Conservation (phyloP, 164 flowering plant genomes). For the Sedum album region DNA sequence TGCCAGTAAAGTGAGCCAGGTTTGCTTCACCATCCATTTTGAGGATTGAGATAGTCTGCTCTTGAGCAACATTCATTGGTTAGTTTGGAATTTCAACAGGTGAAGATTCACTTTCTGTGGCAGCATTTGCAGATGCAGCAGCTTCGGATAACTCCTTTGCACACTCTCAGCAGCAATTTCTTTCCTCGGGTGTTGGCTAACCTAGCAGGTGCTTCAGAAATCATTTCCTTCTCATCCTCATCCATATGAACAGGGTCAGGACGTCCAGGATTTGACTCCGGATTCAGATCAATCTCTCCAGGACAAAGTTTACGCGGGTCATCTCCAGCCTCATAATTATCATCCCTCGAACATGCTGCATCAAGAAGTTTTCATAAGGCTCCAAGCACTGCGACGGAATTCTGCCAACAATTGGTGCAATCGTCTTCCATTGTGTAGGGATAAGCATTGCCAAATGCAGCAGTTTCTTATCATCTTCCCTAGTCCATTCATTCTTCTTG, state of each 20-base stretch:
- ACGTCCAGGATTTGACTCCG: conserved; percentile 97
- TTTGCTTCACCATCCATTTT: not conserved
- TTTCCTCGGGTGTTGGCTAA: conserved; percentile 94
- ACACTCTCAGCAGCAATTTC: conserved; percentile 32
- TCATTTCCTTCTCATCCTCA: conserved; percentile 99
- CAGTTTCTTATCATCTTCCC: conserved; percentile 97
- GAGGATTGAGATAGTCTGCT: not conserved
- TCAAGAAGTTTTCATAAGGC: conserved; percentile 94
- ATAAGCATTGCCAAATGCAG: conserved; percentile 96
- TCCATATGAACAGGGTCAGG: conserved; percentile 99
- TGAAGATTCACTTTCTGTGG: not conserved
- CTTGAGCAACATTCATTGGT: not conserved
- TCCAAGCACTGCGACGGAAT: conserved; percentile 96
- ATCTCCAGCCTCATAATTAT: conserved; percentile 82
- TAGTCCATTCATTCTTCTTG: conserved; percentile 97
- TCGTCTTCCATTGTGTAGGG: conserved; percentile 98
- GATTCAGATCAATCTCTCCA: conserved; percentile 97
- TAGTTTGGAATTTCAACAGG: not conserved
- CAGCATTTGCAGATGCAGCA: not conserved
- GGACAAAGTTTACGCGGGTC: conserved; percentile 94
- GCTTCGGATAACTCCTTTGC: no score
- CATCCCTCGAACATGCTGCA: conserved; percentile 94
- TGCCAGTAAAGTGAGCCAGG: not conserved
- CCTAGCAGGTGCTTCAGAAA: conserved; percentile 93
- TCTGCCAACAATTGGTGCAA: conserved; percentile 94